A percentile compares a stretch with the other conserved stretches of the same genome.
Conservation (phyloP, 1,284 basidiomycete genomes). For the Gymnopus androsaceus region DNA sequence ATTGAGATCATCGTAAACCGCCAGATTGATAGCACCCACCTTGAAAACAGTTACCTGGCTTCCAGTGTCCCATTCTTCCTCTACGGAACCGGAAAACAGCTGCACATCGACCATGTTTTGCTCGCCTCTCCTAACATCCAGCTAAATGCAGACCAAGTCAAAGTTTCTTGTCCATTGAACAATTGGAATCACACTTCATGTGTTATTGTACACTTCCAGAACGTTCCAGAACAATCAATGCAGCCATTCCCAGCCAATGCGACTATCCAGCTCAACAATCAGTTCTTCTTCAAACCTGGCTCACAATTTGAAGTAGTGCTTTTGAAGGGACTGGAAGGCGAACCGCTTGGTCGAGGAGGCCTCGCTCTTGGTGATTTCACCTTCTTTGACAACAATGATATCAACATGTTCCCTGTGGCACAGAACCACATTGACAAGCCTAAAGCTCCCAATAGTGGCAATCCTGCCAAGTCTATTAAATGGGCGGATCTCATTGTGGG, state of each 20-base stretch:
- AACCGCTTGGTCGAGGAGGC: too few species aligned
- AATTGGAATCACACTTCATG: neutral
- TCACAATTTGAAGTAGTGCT: too few species aligned
- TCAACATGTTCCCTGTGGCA: too few species aligned
- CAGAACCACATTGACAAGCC: too few species aligned
- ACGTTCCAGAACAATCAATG: conserved; percentile 7
- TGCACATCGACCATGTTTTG: conserved; percentile 43
- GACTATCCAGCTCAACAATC: too few species aligned
- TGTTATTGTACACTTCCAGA: neutral
- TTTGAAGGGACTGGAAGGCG: too few species aligned
- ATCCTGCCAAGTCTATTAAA: too few species aligned
- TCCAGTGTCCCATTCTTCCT: conserved; percentile 42
- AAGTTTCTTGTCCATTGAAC: neutral
- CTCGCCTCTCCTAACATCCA: conserved; percentile 41
- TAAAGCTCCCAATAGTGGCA: too few species aligned
- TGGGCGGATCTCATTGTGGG: too few species aligned
- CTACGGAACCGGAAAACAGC: conserved; percentile 35
- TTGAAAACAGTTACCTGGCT: conserved; percentile 32
- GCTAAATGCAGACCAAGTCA: conserved; percentile 33
- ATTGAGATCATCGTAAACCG: conserved; percentile 35
- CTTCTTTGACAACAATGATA: too few species aligned
- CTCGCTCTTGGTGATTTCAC: too few species aligned
- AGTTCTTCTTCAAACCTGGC: too few species aligned
- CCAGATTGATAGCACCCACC: conserved; percentile 25
- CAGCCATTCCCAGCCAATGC: conserved; percentile 20